Base-by-base conservation (phyloP, 1,139 yeast species). In the Geotrichum citri-aurantii region DNA sequence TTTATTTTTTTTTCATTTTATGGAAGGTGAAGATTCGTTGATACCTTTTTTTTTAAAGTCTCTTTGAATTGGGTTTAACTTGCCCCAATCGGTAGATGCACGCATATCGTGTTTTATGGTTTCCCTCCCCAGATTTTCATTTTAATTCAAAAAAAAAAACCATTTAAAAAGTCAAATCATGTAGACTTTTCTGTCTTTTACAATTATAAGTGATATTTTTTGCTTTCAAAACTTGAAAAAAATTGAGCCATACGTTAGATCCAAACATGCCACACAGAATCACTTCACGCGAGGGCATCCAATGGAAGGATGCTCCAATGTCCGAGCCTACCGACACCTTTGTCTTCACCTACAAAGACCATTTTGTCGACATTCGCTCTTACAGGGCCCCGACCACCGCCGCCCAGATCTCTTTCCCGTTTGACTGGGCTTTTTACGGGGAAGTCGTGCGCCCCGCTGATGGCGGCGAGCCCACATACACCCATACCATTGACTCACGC, bases 321-420 rank as follows among this genome's bases (percentile, higher is more conserved):
- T 66, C 66, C 4, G 88, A 84, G 63, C 70, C 71, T 51, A 79
- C 88, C 12, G 69, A 72, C 57, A 83, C 88, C 0, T 65, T 82
- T 65, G 86, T 82, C 3, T 64, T 81, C n/a, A 75, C 79, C 1
- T 75, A 83, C 0, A 65, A 68, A 1, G 74, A 74, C 14, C 76
- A 76, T 63, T 80, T 78, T 69, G 79, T 81, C 23, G 88, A 79
- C 62, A 64, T 77, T 23, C 66, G 80, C 37, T 64, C 68, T 31
- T 61, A 67, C 23, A 67, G 66, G 47, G 14, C 24, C 19, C 58
- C 61, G 2, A 33, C 46, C 5, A 54, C 63, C 12, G 58, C 59
- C 12, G 58, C 59, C 17, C 33, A 37, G 29, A 40, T 48, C 17
- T 62, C 54, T 53, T 68, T 66, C 61, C 75, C 72, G 33, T 70